These are phyloP conservation scores for Pythium oligandrum DNA, from an alignment of 352 stramenopile genomes.

Conservation along the genomic window DNA sequence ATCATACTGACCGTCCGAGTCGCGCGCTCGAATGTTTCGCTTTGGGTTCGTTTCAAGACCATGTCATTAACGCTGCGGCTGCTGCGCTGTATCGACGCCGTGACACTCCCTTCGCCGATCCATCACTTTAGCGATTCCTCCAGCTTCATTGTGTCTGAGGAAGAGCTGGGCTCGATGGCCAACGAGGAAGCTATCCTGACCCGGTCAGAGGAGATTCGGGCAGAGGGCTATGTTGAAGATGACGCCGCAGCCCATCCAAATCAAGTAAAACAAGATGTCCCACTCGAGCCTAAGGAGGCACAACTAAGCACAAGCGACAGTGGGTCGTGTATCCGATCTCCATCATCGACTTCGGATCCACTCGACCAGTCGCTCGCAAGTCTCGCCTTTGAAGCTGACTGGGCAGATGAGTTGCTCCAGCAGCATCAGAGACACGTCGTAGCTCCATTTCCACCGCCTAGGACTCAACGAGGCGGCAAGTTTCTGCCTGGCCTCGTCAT, in stretches of 20 bases:
- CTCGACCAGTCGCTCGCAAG: slow-evolving; percentile 54
- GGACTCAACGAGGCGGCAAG: no score
- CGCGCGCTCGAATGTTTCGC: slow-evolving; percentile 13
- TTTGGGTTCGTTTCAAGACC: slow-evolving; percentile 57
- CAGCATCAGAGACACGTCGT: no score
- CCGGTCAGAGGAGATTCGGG: background rate
- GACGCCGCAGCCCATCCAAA: background rate
- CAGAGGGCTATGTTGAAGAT: background rate
- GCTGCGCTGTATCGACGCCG: slow-evolving; percentile 77
- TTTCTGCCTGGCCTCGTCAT: background rate
- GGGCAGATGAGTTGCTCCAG: slow-evolving; percentile 32
- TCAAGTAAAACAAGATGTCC: slow-evolving; percentile 16
- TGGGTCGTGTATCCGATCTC: slow-evolving; percentile 7
- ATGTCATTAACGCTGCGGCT: slow-evolving; percentile 66
- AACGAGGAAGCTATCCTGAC: slow-evolving; percentile 1
- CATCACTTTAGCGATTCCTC: slow-evolving; percentile 64
- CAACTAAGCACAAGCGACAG: slow-evolving; percentile 5
- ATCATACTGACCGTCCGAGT: slow-evolving; percentile 46
- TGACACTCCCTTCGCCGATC: slow-evolving; percentile 34
- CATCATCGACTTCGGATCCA: slow-evolving; percentile 2
- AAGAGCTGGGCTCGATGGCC: slow-evolving; percentile 48
- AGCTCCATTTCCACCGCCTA: background rate
- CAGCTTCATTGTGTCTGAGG: slow-evolving; percentile 66
- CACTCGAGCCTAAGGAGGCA: slow-evolving; percentile 50
- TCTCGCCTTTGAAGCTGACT: slow-evolving; percentile 79